Conservation (phyloP, 139 green algal genomes). For the Picocystis salinarum region DNA sequence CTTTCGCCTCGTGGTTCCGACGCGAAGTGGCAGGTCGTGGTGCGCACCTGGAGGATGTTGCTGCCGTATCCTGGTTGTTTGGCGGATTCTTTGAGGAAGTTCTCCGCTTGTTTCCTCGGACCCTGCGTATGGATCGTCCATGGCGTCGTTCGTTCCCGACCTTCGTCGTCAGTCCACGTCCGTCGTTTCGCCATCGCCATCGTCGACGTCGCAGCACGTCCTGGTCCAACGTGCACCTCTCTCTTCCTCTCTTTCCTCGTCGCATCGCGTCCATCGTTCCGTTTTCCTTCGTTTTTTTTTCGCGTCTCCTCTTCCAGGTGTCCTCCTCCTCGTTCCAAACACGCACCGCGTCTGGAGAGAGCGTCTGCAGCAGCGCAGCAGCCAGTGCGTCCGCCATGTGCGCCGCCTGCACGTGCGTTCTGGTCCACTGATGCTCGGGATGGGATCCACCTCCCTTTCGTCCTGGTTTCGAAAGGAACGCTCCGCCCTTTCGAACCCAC, state of each 20-base stretch:
- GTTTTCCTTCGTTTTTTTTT: conserved; percentile 16
- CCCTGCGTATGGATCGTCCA: conserved; percentile 24
- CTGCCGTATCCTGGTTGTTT: conserved; percentile 49
- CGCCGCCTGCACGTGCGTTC: too few species aligned
- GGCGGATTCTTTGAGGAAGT: conserved; percentile 36
- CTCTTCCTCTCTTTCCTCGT: too few species aligned
- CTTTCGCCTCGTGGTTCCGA: neutral
- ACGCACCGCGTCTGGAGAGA: conserved; percentile 31
- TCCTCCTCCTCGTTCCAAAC: too few species aligned
- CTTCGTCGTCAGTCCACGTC: neutral
- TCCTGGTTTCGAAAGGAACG: too few species aligned
- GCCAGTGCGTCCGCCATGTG: too few species aligned
- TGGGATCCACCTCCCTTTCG: too few species aligned
- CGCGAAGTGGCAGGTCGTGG: neutral
- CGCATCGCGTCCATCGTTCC: too few species aligned
- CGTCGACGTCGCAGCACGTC: neutral
- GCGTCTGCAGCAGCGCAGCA: too few species aligned
- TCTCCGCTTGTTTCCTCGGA: conserved; percentile 57
- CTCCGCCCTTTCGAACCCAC: too few species aligned
- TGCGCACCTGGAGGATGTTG: conserved; percentile 41
- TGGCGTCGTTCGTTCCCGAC: neutral
- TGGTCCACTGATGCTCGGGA: too few species aligned
- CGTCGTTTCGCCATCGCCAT: neutral
- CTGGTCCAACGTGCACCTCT: too few species aligned
- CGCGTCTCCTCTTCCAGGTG: conserved; percentile 21